Base-by-base conservation (phyloP, 192 early-diverging fungal species). In the Entomortierella beljakovae region DNA sequence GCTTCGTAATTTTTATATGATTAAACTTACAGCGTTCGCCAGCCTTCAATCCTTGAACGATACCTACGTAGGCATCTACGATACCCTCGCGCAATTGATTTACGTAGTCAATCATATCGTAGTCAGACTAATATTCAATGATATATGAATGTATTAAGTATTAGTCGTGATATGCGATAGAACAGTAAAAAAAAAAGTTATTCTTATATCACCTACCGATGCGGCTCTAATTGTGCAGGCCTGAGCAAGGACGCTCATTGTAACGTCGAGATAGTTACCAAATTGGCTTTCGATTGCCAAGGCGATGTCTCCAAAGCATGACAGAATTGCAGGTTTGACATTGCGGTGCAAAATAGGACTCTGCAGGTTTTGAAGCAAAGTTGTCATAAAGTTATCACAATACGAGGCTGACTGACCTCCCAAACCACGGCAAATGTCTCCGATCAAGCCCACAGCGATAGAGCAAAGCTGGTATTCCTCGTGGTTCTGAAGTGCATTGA, bases 251-350 rank as follows among this genome's bases (percentile, higher is more conserved):
- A 97, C 90, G 57, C 80, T 81, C 94, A 99, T 95, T 22, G 92
- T 88, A 2, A 93, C 85, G 38, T 95, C 89, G 25, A 99, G 71
- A 82, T 92, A 98, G 6, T 70, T 68, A 60, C 90, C 93, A 80
- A 99, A 99, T 62, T 86, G 80, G 5, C 89, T 92, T 26, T 96
- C 93, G 70, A 98, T 94, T 2, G 97, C 97, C 46, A 98, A 80
- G n/a, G 97, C 97, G 81, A 99, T 93, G 83, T 99, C 98, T 43
- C 98, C 98, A 87, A 99, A 97, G 82, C 92, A 92, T 1, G 97
- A 96, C 25, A 99, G 87, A 70, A 97, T 97, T 18, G 93, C 86
- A 4, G 98, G 96, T 86, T 98, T 97, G 51, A 99, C 93, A 48
- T 87, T 88, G 35, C 93, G 89, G 73, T 94, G 91, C 49, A 99